Evolutionary conservation across 352 stramenopile genomes (phyloP).

Genomic region (Phytophthora constricta): DNA sequence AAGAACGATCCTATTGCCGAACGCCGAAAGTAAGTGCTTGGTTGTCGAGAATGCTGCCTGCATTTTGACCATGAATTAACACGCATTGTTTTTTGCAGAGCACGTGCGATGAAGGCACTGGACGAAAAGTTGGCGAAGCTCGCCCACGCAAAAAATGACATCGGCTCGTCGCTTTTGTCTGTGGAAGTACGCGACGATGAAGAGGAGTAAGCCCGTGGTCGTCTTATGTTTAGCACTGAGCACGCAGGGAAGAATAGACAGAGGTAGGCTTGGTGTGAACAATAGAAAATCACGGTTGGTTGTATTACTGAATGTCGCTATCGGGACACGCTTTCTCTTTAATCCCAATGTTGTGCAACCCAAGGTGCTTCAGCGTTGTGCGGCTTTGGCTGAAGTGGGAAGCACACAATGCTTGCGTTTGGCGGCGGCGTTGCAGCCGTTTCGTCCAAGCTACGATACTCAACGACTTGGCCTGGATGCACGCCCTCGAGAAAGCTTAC

Average conservation of each 20-base stretch:
- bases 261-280: background rate
- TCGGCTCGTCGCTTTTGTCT: conserved; percentile 35
- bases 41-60: background rate
- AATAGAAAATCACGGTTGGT: conserved; percentile 23
- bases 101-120: conserved; percentile 87
- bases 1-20: conserved; percentile 83
- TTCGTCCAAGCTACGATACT: conserved; percentile 64
- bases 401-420: conserved; percentile 71
- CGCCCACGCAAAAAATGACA: conserved; percentile 46
- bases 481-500: conserved; percentile 51
- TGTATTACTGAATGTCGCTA: background rate
- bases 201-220: conserved; percentile 18
- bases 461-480: conserved; percentile 62
- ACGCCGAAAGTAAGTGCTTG: conserved; percentile 77
- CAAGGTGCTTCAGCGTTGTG: conserved; percentile 57
- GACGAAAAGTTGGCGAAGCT: conserved; percentile 90
- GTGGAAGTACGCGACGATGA: conserved; percentile 38
- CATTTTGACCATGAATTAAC: too few species aligned
- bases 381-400: conserved; percentile 82
- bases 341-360: conserved; percentile 57
- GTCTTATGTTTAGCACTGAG: background rate
- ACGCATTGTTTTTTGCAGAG: conserved; percentile 40
- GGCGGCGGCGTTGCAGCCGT: conserved; percentile 23
- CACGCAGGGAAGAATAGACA: conserved; percentile 12
- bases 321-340: background rate